Evolutionary conservation across 192 early-diverging fungal species (phyloP).

Genomic region (Podochytrium sp.): DNA sequence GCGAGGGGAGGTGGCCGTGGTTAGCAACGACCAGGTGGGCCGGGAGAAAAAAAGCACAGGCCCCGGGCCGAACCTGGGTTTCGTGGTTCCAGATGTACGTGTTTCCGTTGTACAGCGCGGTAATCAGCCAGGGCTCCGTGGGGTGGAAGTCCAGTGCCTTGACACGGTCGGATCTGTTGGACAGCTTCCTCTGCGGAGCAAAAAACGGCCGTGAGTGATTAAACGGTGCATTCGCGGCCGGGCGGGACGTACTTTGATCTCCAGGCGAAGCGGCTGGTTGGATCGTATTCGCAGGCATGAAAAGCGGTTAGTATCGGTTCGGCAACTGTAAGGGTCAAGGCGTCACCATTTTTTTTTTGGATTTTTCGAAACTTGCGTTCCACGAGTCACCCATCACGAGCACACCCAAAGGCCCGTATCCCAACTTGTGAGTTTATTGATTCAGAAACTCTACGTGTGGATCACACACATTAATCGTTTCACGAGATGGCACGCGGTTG

Average conservation of each 20-base stretch:
- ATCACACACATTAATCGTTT: too few species aligned
- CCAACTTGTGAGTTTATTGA: too few species aligned
- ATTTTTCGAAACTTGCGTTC: too few species aligned
- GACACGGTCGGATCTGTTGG: slow-evolving; percentile 84
- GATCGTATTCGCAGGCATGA: too few species aligned
- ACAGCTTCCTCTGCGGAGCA: slow-evolving; percentile 54
- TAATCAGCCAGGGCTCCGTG: slow-evolving; percentile 97
- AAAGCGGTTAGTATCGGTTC: too few species aligned
- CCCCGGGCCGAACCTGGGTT: slow-evolving; percentile 76
- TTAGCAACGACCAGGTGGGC: neutral
- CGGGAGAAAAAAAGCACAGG: neutral
- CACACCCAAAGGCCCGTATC: too few species aligned
- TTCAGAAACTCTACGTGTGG: too few species aligned
- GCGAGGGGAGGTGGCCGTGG: neutral
- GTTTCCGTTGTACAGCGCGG: slow-evolving; percentile 94
- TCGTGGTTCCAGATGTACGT: slow-evolving; percentile 99
- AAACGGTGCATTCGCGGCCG: neutral
- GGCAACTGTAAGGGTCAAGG: too few species aligned
- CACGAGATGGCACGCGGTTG: too few species aligned
- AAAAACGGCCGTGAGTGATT: neutral
- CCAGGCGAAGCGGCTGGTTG: slow-evolving; percentile 53
- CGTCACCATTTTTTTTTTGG: too few species aligned
- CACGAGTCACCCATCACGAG: too few species aligned
- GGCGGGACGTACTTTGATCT: slow-evolving; percentile 45
- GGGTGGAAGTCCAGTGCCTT: slow-evolving; percentile 99